Base-by-base conservation (phyloP, 176 grass and related monocot genomes). In the Carex parvula region DNA sequence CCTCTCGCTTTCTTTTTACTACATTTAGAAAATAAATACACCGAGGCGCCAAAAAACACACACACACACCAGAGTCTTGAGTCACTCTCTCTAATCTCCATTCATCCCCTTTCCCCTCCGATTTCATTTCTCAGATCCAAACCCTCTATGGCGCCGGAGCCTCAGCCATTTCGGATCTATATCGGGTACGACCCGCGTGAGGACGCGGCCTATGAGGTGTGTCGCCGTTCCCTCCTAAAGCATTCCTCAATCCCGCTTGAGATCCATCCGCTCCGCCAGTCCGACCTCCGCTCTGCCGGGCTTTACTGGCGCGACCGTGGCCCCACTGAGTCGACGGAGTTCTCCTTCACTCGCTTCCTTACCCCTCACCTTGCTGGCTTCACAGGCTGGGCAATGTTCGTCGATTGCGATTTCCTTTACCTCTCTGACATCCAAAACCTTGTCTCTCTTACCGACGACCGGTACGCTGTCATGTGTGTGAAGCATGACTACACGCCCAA, bases 261-360 rank as follows among this genome's bases (percentile, higher is more conserved):
- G 72, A 88, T 97, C 79, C 83, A 56, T 74, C 88, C 94, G 37
- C 76, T 97, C 75, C 88, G 82, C 1, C 94, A 97, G 75, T 16
- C 74, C 3, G 90, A 97, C 1, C 92, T 97, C 21, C 94, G 94
- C 26, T 76, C 88, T 0, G 61, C 89, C 20, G 87, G 88, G 18
- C 86, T 94, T 0, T 97, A 94, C 90, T 85, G 85, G 83, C 94
- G 92, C 17, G 83, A 77, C 32, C 90, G 94, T 2, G 88, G 83
- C 0, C 94, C 83, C 67, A 97, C 86, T 1, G 94, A 97, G 88
- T 92, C 90, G 79, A 97, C 94, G 17, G 94, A 97, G 85, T 97
- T 97, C 91, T 97, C 94, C 74, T 97, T 97, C 90, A 92, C 94
- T 21, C 94, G 94, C 60, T 97, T 97, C 85, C 91, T 97, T 80